Evolutionary conservation across 2,329 filamentous ascomycete genomes (phyloP).

Genomic region (Apiospora aurea): DNA sequence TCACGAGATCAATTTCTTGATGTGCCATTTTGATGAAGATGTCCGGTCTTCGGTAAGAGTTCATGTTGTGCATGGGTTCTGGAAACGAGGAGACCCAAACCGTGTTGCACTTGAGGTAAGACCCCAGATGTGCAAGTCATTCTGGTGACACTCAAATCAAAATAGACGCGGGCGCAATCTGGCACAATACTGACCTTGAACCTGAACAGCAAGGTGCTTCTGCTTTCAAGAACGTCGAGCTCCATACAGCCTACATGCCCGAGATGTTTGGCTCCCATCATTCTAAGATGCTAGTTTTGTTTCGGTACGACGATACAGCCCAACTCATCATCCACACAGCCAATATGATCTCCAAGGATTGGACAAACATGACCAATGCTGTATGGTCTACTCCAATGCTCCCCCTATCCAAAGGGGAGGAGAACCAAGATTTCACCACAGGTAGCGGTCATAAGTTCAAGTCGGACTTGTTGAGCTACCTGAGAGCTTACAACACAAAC

Average conservation of each 20-base stretch:
- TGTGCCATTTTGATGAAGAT: conserved; percentile 61
- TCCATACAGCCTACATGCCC: conserved; percentile 79
- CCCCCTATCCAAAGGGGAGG: conserved; percentile 50
- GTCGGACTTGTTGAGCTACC: conserved; percentile 74
- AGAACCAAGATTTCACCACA: conserved; percentile 36
- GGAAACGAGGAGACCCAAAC: conserved; percentile 71
- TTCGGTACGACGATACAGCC: conserved; percentile 77
- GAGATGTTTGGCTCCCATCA: conserved; percentile 88
- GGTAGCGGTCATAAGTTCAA: conserved; percentile 79
- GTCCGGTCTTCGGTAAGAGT: conserved; percentile 56
- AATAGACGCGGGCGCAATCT: not conserved
- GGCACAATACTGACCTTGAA: not conserved
- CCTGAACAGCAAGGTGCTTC: not conserved
- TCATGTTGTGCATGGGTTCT: conserved; percentile 67
- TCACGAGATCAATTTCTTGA: conserved; percentile 65
- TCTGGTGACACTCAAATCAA: not conserved
- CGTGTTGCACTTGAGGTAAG: conserved; percentile 64
- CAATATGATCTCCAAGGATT: conserved; percentile 89
- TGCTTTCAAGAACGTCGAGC: conserved; percentile 64
- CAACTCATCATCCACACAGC: conserved; percentile 88
- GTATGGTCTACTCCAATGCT: conserved; percentile 80
- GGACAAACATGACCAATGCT: conserved; percentile 87
- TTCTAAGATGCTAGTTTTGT: conserved; percentile 85
- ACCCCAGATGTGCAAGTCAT: not conserved
- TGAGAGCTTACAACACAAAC: conserved; percentile 70